phyloP scores from a whole-genome alignment of 352 stramenopile genomes.

The Globisporangium middletonii region DNA sequence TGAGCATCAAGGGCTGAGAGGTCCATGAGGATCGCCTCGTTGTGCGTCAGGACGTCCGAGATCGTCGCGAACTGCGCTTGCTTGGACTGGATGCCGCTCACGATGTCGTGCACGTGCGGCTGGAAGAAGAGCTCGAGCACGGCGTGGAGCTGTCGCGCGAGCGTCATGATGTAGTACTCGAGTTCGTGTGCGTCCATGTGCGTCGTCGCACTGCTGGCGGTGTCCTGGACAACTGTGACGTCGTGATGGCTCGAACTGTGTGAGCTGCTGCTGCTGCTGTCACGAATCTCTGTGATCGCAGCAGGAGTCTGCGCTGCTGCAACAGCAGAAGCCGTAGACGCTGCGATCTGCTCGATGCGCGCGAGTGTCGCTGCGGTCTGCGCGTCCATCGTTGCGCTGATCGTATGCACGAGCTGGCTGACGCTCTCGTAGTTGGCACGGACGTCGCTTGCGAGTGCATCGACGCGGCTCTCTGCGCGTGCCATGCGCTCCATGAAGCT shows the following conservation, averaged over 20 bases:
- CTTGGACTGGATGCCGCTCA: slow-evolving; percentile 22
- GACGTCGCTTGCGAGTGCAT: slow-evolving; percentile 25
- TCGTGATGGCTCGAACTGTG: background rate
- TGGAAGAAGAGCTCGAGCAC: slow-evolving; percentile 60
- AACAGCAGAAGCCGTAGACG: background rate
- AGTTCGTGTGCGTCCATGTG: slow-evolving; percentile 32
- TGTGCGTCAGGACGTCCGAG: slow-evolving; percentile 51
- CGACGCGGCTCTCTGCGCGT: slow-evolving; percentile 33
- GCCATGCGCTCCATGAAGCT: slow-evolving; percentile 49
- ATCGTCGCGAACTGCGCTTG: slow-evolving; percentile 38
- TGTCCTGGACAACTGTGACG: background rate
- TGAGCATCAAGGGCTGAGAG: slow-evolving; percentile 12
- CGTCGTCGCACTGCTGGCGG: background rate
- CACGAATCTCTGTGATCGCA: background rate
- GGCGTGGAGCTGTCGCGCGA: slow-evolving; percentile 52
- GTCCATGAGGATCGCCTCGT: slow-evolving; percentile 53
- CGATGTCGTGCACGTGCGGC: slow-evolving; percentile 21
- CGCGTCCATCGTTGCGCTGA: slow-evolving; percentile 8
- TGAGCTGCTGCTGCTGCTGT: background rate
- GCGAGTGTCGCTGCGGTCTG: slow-evolving; percentile 10
- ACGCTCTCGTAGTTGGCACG: slow-evolving; percentile 25
- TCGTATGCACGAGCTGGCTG: slow-evolving; percentile 22
- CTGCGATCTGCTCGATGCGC: slow-evolving; percentile 2
- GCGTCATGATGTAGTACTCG: slow-evolving; percentile 51
- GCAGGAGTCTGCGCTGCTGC: background rate